Base-by-base conservation (phyloP, 2,329 filamentous ascomycete species). In the Fusarium sp. region DNA sequence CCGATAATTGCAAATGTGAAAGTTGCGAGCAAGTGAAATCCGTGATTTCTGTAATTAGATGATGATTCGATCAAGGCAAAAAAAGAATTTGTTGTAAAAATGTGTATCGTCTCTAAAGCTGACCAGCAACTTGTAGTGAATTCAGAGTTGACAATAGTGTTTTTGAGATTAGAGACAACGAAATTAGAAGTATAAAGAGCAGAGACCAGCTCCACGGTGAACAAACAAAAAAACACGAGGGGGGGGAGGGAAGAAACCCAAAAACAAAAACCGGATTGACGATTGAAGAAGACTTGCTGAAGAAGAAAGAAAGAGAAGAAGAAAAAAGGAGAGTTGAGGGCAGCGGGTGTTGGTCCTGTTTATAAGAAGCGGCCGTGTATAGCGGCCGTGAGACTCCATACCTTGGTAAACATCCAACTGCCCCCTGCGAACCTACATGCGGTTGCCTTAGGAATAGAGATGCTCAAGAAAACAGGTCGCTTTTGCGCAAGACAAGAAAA, bases 241-340 rank as follows among this genome's bases (percentile, higher is more conserved):
- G 66, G 69, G 69, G 76, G 72, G 75, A 72, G 71, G 73, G 71
- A 72, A 72, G 73, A 77, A 56, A 65, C 66, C 66, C 50, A 65
- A 66, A 72, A 73, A 70, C 73, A 80, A 82, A 84, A 80, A 76
- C 37, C 77, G 81, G 79, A 79, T 81, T 81, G 81, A 73, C 76
- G 74, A 70, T 72, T 78, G 82, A 82, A 65, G 76, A 80, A 72
- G 79, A 80, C 87, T 90, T 90, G 88, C 87, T 88, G 82, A 82
- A 82, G 86, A 78, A 77, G 75, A 79, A 79, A 73, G 70, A 76
- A 77, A 77, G 72, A 72, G 70, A 73, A 59, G 76, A 77, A 77
- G 72, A 72, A 70, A 73, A 59, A 70, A 72, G 39, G 57, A 69
- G 68, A 36, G 2, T 48, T 69, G 65, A 55, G 48, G 64, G 55